phyloP scores from a whole-genome alignment of 2,329 filamentous ascomycete genomes.

The Verticillium longisporum region DNA sequence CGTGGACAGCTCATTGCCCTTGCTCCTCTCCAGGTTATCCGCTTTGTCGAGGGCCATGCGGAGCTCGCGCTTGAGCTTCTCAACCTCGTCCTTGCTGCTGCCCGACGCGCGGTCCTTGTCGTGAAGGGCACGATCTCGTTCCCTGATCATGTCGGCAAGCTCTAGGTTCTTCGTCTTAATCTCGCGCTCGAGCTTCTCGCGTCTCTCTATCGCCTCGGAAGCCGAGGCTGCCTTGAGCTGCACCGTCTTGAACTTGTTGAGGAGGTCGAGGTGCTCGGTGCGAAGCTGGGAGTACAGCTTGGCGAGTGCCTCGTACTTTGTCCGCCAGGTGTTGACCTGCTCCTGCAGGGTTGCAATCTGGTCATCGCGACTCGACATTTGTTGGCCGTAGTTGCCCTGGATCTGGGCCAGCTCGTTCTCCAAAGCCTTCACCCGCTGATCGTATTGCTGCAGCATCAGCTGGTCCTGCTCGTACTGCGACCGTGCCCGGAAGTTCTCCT shows the following conservation, averaged over 20 bases:
- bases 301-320: conserved; percentile 92
- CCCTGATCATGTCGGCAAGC: conserved; percentile 95
- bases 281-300: conserved; percentile 96
- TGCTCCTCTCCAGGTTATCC: conserved; percentile 85
- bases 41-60: conserved; percentile 86
- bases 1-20: conserved; percentile 89
- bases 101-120: conserved; percentile 86
- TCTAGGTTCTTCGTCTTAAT: conserved; percentile 99
- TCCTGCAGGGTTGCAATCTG: conserved; percentile 90
- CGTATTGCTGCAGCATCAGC: conserved; percentile 93
- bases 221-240: conserved; percentile 96
- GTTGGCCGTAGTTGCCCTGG: conserved; percentile 75
- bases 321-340: conserved; percentile 95
- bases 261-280: conserved; percentile 86
- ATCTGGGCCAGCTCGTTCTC: conserved; percentile 82
- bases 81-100: conserved; percentile 84
- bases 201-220: conserved; percentile 89
- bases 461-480: conserved; percentile 97
- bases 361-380: conserved; percentile 84
- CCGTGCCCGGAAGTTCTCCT: conserved; percentile 87
- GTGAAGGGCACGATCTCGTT: conserved; percentile 86
- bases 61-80: conserved; percentile 90
- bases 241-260: conserved; percentile 93
- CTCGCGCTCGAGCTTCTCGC: conserved; percentile 93
- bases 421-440: conserved; percentile 85